Evolutionary conservation across 164 flowering plant species (phyloP), one percentile per base, ranked within the genome.

Genomic region (Chimonanthus praecox): DNA sequence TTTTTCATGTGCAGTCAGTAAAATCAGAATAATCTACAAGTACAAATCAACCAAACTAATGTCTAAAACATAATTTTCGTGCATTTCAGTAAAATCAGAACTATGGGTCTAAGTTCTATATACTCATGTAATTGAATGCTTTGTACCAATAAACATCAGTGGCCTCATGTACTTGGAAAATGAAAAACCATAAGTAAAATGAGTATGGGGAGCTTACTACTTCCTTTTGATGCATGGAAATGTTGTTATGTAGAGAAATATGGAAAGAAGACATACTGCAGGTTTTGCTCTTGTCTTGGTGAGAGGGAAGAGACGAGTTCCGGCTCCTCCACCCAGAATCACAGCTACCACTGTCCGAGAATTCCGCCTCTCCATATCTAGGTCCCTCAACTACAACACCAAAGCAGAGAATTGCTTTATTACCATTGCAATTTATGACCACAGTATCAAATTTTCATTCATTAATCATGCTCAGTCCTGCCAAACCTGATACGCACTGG

Each of bases 271-370:
- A 72, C 76, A 82, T 74, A 94, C 98, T 44, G 99, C 99, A 60
- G 99, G 99, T 68, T 92, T 94, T 48, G 97, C 99, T 58, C 97
- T 89, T 47, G 86, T 89, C 68, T 88, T 92, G 47, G 99, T 94
- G 74, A 94, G 95, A 4, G 99, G 99, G 79, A 90, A 94, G 67
- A 94, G 95, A 47, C 97, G 97, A 73, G 99, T 94, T 0, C 99
- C 99, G 11, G 94, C 97, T 74, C 99, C 97, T 67, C 99, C 99
- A 72, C 99, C 99, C 6, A 94, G 84, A 73, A 92, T 89, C 20
- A 94, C 73, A 3, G 99, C 97, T 70, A 82, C 86, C 43, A 90
- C 99, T 0, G 95, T 88, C 62, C 84, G 72, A 5, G 97, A 79
- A 76, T 94, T 89, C 78, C 85, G 73, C 75, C 78, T 90, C 78